Percentiles rank a stretch among this genome's conserved stretches.
Evolutionary conservation across 83 land plant genomes (phyloP).

Genomic region (Picea abies): DNA sequence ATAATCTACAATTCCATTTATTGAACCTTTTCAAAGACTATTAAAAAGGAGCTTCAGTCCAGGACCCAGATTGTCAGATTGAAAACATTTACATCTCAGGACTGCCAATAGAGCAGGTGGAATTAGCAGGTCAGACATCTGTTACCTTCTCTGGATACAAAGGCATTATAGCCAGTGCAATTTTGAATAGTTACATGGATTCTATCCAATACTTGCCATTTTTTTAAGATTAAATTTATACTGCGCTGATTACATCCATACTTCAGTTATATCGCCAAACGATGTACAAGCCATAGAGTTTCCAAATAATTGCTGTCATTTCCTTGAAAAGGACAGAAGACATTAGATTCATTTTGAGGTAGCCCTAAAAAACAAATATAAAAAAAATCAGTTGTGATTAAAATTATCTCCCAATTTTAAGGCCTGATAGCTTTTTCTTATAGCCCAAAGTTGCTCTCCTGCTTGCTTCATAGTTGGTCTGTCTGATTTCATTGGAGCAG

Average conservation of each 20-base stretch:
- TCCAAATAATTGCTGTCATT: neutral
- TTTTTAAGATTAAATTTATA: neutral
- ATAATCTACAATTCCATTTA: neutral
- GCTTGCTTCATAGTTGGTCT: conserved; percentile 82
- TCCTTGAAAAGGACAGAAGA: neutral
- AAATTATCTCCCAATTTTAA: neutral
- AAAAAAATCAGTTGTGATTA: conserved; percentile 5
- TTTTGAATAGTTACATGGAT: neutral
- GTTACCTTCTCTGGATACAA: neutral
- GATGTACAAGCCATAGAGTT: neutral
- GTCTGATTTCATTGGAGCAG: conserved; percentile 74
- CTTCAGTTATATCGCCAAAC: neutral
- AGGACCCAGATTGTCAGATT: no score
- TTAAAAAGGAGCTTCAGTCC: no score
- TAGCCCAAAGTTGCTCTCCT: conserved; percentile 63
- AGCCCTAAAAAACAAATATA: neutral
- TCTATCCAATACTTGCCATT: neutral
- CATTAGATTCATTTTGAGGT: neutral
- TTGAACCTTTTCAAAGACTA: neutral
- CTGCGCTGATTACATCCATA: neutral
- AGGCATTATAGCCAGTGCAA: no score
- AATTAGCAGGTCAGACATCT: neutral
- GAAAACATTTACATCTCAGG: no score
- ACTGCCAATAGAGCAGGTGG: neutral
- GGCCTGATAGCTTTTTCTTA: conserved; percentile 63